A percentile compares a stretch with the other conserved stretches of the same genome.
These are phyloP conservation scores for Pseudocercospora eumusae DNA, from an alignment of 2,329 filamentous ascomycete genomes.

Conservation along the genomic window DNA sequence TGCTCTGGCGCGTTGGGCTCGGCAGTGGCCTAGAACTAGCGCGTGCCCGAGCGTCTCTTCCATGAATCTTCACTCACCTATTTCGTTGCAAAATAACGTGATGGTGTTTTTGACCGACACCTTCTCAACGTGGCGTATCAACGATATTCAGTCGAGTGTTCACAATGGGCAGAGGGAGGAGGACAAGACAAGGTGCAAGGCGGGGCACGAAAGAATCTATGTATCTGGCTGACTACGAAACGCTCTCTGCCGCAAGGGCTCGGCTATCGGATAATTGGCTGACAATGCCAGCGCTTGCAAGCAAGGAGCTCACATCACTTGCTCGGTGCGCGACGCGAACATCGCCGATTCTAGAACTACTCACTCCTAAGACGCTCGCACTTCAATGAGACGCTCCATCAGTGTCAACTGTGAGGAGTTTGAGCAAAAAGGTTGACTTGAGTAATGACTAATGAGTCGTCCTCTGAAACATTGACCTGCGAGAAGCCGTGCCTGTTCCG, in stretches of 20 bases:
- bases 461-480: not conserved
- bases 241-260: not conserved
- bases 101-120: not conserved
- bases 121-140: not conserved
- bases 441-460: not conserved
- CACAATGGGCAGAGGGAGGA: not conserved
- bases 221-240: conserved; percentile 1
- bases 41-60: not conserved
- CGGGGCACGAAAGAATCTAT: not conserved
- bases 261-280: not conserved
- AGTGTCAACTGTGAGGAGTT: not conserved
- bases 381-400: not conserved
- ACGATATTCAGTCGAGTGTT: not conserved
- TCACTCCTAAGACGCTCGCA: not conserved
- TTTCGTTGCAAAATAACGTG: not conserved
- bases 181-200: not conserved
- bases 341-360: not conserved
- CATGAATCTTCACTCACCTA: conserved; percentile 1
- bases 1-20: not conserved
- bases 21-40: not conserved
- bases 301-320: not conserved
- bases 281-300: not conserved
- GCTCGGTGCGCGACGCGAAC: not conserved
- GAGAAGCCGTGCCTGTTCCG: not conserved
- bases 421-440: not conserved